Evolutionary conservation across 1,284 basidiomycete genomes (phyloP), one percentile per base, ranked within the genome.

Genomic region (Apiotrichum siamense): DNA sequence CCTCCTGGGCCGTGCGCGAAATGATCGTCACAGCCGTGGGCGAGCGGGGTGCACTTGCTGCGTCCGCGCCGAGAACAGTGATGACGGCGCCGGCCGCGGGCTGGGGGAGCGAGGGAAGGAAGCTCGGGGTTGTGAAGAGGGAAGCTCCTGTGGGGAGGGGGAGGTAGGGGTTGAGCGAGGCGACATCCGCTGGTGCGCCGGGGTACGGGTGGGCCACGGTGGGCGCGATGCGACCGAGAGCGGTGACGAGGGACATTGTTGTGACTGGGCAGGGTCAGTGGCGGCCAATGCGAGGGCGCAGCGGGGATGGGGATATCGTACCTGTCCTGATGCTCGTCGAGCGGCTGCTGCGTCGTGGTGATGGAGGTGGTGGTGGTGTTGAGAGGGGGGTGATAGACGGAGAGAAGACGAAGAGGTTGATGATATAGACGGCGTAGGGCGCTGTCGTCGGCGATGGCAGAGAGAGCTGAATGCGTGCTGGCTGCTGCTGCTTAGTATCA

Each of bases 1-100:
- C 84, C 60, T 86, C 79, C 65, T 84, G 80, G 3, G 81, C 72
- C 2, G 77, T 79, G 49, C 80, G 76, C 6, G 84, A 86, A 70
- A 85, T 77, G 41, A 88, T 52, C 56, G 84, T 77, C 61, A 81
- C 81, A 12, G 58, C 53, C 33, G 61, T 59, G 39, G 62, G 49
- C 0, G 52, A 50, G 50, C 63, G 62, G 7, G 68, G 64, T 3
- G 58, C 54, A 21, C 52, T 49, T 40, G 69, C 56, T 13, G 60
- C 49, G 42, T 65, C 59, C n/a, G 66, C 66, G 36, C 59, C 63
- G 31, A 72, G 51, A 41, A 72, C 57, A 47, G 67, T 61, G 44
- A 72, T 50, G 50, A 72, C 64, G 13, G 47, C 41, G 23, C 57
- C 55, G 41, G 27, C 43, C 7, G 46, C 27, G n/a, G 51, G 50